These are phyloP conservation scores for Cyamopsis tetragonoloba DNA, from an alignment of 306 rosid genomes.

Conservation along the genomic window DNA sequence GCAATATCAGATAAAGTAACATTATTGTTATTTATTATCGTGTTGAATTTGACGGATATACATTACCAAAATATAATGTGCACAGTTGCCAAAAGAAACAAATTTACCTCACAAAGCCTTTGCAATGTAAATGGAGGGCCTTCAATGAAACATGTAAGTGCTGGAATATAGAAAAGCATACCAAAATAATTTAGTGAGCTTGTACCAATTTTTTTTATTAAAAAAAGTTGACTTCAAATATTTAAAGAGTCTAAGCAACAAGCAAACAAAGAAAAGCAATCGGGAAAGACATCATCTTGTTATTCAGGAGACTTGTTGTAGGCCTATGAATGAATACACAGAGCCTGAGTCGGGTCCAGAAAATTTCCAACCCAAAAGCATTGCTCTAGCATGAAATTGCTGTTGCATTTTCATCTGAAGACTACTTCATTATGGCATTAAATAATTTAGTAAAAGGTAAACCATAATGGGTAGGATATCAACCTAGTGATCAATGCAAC, in stretches of 20 bases:
- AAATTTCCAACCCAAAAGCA: not conserved
- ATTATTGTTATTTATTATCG: not conserved
- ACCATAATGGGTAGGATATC: not conserved
- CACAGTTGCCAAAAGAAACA: not conserved
- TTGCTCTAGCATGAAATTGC: slow-evolving; percentile 6
- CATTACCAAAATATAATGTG: not conserved
- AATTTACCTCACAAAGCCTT: slow-evolving; percentile 82
- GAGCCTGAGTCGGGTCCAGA: not conserved
- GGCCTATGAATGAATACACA: not conserved
- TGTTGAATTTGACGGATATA: not conserved
- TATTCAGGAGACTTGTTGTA: not conserved
- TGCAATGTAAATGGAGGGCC: slow-evolving; percentile 98
- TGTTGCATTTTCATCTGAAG: not conserved
- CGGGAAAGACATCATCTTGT: not conserved
- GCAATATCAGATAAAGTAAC: slow-evolving; percentile 13
- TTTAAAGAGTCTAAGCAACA: not conserved
- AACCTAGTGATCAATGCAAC: not conserved
- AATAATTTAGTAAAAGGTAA: not conserved
- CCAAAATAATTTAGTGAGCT: slow-evolving; percentile 12
- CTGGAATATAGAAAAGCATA: slow-evolving; percentile 50
- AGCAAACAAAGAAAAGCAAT: not conserved
- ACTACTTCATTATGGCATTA: slow-evolving; percentile 10
- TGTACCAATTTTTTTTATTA: no score
- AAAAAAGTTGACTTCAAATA: not conserved
- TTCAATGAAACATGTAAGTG: slow-evolving; percentile 59